Base-by-base conservation (phyloP, 371 early-diverging fungal species). In the Apophysomyces sp. region DNA sequence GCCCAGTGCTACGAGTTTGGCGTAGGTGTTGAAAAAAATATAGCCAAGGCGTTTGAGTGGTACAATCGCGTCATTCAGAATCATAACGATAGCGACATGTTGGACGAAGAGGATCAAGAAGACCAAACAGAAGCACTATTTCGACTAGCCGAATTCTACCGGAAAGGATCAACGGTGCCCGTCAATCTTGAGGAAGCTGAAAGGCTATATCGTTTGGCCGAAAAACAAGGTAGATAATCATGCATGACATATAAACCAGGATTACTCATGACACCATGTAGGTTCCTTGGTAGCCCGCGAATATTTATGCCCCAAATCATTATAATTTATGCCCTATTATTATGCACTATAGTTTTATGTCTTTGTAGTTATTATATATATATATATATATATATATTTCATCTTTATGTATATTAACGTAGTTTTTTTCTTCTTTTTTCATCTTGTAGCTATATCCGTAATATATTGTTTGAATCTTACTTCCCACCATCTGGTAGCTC, bases 1-100 rank as follows among this genome's bases (percentile, higher is more conserved):
- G 81, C 76, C 2, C 63, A 71, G 28, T 96, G 96, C 62, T 95
- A 90, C 68, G 95, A 94, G 65, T 82, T 89, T 34, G 98, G 96
- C 11, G 68, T 89, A 37, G 94, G 94, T 8, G 81, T 90, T 0
- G 78, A 78, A 32, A 73, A 80, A 67, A 77, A 92, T 64, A 54
- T 84, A 6, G 53, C 68, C 9, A 77, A 85, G 63, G 95, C 96
- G 3, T 83, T 94, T 16, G 61, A 81, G 51, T 95, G 92, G 93
- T 96, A 93, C 71, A 71, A 73, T n/a, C 71, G 81, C 13, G 55
- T 68, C 21, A 36, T 68, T 21, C 49, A 44, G 24, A 21, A 16
- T 4, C 49, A 44, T 3, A 31, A 49, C 8, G 60, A 59, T 12
- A 31, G 28, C 7, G 51, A 41, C 24, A 0, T 40, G 21, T 28